Base-by-base conservation (phyloP, 139 green algal species). In the Coelastrella sp. region DNA sequence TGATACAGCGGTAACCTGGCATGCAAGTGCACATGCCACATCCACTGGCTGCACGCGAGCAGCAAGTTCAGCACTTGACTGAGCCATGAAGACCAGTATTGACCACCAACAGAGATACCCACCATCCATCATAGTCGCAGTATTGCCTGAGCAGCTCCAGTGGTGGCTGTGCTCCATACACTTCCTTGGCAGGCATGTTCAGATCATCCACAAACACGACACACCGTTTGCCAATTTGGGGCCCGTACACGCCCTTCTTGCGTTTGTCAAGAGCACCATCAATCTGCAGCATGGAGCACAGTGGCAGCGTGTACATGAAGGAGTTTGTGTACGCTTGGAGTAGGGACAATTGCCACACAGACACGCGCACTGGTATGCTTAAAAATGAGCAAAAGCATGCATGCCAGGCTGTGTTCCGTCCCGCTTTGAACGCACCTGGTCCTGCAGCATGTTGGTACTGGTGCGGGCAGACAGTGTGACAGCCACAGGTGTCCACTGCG, bases 171-270 rank as follows among this genome's bases (percentile, higher is more conserved):
- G 96, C 95, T 57, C 94, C 94, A 76, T 96, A 97, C 63, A 91
- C 92, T 91, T 97, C 95, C 91, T 95, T 95, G 63, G 93, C 87
- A 20, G 96, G 96, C 96, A 98, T 98, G 94, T 98, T 98, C 59
- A 98, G 91, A 91, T 98, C 96, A 74, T 98, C 96, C 20, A 98
- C 92, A 91, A 97, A 98, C 15, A 97, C 85, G 6, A 96, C 90
- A 49, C 68, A 85, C 61, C 81, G 88, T 87, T 93, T 95, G 82
- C 96, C 96, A 7, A 95, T 88, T 8, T 92, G 91, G 7, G 95
- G 95, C 0, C 95, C 95, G 68, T 94, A 96, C 14, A 97, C 93
- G 19, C 94, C 95, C 93, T 97, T 96, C 58, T 92, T 91, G 60
- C 95, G 93, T 92, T 96, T 97, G 88, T 97, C 95, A 88, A 97